Evolutionary conservation across 164 flowering plant species (phyloP), one percentile per base, ranked within the genome.

Genomic region (Saururus chinensis): DNA sequence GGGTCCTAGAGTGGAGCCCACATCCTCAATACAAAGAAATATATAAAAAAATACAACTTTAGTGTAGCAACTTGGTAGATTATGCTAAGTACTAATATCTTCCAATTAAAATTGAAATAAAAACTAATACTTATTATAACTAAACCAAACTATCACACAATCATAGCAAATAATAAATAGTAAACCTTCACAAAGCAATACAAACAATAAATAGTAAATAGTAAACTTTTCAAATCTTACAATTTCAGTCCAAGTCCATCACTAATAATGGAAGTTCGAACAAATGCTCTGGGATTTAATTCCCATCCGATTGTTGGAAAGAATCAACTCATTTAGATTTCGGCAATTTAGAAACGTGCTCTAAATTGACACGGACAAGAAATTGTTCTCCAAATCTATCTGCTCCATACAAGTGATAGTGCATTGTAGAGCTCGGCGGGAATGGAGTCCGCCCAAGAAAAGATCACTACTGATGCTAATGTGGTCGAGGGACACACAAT

Each of bases 391-490:
- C 20, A 86, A 79, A 70, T 86, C 83, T 60, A 88, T 64, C 74
- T 86, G 89, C 24, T 25, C 6, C 12, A n/a, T n/a, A n/a, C n/a
- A n/a, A 88, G 76, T 1, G 77, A 61, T 12, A 4, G 69, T 0
- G 92, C 77, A 71, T 79, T 74, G 58, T 92, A 88, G 8, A 88
- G 58, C 64, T 84, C 92, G 4, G 60, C 64, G 0, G 92, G 96
- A 7, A 88, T 84, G 0, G 67, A 30, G n/a, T n/a, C n/a, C n/a
- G 56, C 92, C 96, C 1, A 68, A 65, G 53, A 86, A 70, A 66
- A 71, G 26, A 66, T 88, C 86, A 26, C 73, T 71, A 56, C 84
- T 78, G 67, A 86, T 61, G 49, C 83, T 81, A 30, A 88, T 60
- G 53, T 79, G 79, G 67, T 25, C 71, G 40, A 88, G 77, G 71